Conservation (phyloP, 352 stramenopile genomes). For the Albugo laibachii region DNA sequence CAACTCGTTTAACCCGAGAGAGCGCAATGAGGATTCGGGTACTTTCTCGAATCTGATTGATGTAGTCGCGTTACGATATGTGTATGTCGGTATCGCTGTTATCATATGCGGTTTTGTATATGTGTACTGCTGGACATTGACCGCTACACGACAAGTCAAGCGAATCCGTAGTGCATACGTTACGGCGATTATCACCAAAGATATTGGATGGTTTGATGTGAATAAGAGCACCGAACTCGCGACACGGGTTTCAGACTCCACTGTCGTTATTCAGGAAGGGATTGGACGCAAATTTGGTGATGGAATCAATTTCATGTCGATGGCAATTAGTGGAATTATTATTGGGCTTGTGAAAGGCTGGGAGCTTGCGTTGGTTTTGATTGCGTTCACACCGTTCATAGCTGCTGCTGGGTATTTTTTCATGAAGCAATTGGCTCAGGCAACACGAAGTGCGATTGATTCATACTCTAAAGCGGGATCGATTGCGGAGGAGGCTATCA, state of each 20-base stretch:
- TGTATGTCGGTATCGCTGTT: constrained; percentile 10
- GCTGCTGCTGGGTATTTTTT: constrained; percentile 22
- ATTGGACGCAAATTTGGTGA: constrained; percentile 43
- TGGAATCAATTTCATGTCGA: constrained; percentile 30
- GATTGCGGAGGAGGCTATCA: constrained; percentile 46
- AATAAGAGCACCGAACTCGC: constrained; percentile 28
- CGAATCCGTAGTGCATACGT: constrained; percentile 32
- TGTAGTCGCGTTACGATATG: constrained; percentile 13
- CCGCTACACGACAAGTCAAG: constrained; percentile 36
- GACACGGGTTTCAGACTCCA: constrained; percentile 14
- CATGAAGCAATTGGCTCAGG: constrained; percentile 25
- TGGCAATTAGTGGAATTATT: constrained; percentile 32
- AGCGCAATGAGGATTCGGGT: constrained; percentile 1
- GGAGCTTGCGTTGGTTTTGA: constrained; percentile 37
- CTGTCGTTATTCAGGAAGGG: constrained; percentile 32
- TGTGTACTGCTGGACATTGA: constrained; percentile 32
- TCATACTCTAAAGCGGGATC: constrained; percentile 44
- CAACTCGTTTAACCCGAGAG: constrained; percentile 40
- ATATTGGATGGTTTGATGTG: constrained; percentile 52
- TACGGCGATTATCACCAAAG: constrained; percentile 28
- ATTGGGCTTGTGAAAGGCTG: constrained; percentile 49
- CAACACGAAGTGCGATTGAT: constrained; percentile 27
- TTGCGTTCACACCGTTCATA: constrained; percentile 44
- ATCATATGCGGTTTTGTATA: constrained; percentile 20
- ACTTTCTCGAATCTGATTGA: constrained; percentile 11